These are phyloP conservation scores for Nymphaea colorata DNA, from an alignment of 164 flowering plant species.

Conservation along the genomic window DNA sequence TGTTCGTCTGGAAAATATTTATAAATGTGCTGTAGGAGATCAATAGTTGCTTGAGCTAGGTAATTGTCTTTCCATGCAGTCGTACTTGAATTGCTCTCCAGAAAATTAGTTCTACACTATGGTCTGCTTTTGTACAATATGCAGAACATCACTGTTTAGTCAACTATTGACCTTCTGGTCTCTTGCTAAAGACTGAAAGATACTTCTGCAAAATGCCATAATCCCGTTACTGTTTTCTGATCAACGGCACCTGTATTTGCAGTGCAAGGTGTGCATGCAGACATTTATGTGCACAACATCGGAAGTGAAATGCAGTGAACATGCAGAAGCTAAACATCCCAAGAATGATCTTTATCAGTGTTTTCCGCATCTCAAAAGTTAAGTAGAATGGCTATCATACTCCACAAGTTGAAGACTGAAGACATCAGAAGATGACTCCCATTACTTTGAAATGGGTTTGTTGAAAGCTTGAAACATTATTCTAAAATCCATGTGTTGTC, in stretches of 20 bases:
- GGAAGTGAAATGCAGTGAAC: slow-evolving; percentile 58
- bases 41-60: too few relatives aligned
- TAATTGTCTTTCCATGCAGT: too few relatives aligned
- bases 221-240: background rate
- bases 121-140: background rate
- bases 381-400: background rate
- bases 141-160: background rate
- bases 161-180: background rate
- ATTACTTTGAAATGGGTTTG: background rate
- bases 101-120: background rate
- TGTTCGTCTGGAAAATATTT: too few relatives aligned
- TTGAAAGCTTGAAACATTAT: background rate
- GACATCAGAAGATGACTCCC: background rate
- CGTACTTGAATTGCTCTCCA: background rate
- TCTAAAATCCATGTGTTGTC: background rate
- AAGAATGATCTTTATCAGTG: slow-evolving; percentile 34
- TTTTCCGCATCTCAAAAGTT: slow-evolving; percentile 48
- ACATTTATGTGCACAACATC: slow-evolving; percentile 62
- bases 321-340: slow-evolving; percentile 61
- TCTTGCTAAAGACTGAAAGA: background rate
- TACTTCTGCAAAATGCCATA: background rate
- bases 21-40: too few relatives aligned
- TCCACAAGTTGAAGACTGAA: background rate
- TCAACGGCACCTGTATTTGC: slow-evolving; percentile 10
- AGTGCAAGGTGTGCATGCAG: slow-evolving; percentile 73